Base-by-base conservation (phyloP, 192 early-diverging fungal genomes). In the Chytriomyces confervae region DNA sequence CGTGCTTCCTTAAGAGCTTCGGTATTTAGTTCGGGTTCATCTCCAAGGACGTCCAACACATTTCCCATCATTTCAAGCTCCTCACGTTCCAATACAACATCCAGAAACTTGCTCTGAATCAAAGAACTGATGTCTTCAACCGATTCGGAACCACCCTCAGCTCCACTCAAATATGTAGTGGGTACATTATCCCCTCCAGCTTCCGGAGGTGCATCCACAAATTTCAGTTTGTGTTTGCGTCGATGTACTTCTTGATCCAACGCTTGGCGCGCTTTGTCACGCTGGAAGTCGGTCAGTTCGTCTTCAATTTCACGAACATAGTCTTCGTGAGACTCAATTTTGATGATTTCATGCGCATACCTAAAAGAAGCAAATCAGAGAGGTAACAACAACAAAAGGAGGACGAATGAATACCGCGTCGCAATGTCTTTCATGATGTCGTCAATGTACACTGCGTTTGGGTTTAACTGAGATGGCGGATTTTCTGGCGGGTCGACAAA, bases 401-500 rank as follows among this genome's bases (percentile, higher is more conserved):
- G 36, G 36, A 4, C 36, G 4, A 36, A 36, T 36, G 36, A 36
- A 36, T 36, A 36, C 36, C 36, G 36, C 36, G 36, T 36, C 36
- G 36, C 36, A 36, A 36, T 36, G 36, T 36, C 36, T 11, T 46
- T 29, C 44, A 81, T n/a, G 43, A 78, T 60, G 1, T 29, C 20
- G 18, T 79, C 77, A n/a, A 18, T 45, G n/a, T 29, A 61, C 16
- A 68, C 67, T 9, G 75, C 69, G 7, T 79, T 61, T 1, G 69
- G 45, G 6, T 66, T 13, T 20, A 82, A 6, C 36, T 80, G 27
- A 62, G 72, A 80, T 18, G 18, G 44, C 7, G 53, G 62, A 29
- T 49, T 66, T 18, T 63, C 68, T 11, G 86, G 86, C 5, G 87
- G 87, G 0, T 61, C 65, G n/a, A 79, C 75, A 29, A 88, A 86